A percentile compares a stretch with the other conserved stretches of the same genome.
These are phyloP conservation scores for Penicillium sp. DNA, from an alignment of 2,329 filamentous ascomycete species.

Conservation along the genomic window DNA sequence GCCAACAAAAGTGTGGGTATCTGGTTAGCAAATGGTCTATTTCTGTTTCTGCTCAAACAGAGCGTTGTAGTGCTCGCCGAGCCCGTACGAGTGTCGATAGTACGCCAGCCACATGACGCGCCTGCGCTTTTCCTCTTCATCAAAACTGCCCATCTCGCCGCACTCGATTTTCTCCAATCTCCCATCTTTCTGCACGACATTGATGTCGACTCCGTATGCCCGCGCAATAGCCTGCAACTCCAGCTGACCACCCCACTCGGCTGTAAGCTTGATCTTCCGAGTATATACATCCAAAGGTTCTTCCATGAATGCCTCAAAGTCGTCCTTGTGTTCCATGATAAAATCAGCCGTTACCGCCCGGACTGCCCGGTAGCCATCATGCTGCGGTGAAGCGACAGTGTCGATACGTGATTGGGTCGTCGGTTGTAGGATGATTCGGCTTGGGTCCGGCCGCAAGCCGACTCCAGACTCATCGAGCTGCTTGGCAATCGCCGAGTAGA, in stretches of 20 bases:
- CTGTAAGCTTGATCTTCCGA: conserved; percentile 75
- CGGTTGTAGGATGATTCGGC: conserved; percentile 32
- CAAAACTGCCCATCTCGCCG: conserved; percentile 39
- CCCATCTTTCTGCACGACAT: conserved; percentile 79
- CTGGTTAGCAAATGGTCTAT: conserved; percentile 14
- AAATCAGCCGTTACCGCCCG: conserved; percentile 71
- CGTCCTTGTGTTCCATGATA: conserved; percentile 70
- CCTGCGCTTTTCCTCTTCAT: conserved; percentile 45
- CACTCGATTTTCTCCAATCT: conserved; percentile 72
- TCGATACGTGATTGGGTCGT: conserved; percentile 31
- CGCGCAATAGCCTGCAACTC: conserved; percentile 83
- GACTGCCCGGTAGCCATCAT: conserved; percentile 63
- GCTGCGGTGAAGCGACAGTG: conserved; percentile 37
- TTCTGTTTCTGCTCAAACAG: conserved; percentile 53
- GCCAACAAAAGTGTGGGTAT: not conserved
- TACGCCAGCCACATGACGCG: conserved; percentile 86
- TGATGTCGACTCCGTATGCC: conserved; percentile 75
- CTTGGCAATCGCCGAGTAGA: conserved; percentile 89
- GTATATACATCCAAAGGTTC: conserved; percentile 73
- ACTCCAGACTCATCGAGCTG: conserved; percentile 61
- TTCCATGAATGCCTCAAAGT: conserved; percentile 85
- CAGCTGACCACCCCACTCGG: conserved; percentile 93
- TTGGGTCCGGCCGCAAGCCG: conserved; percentile 38
- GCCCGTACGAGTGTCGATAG: conserved; percentile 87
- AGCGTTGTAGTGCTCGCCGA: conserved; percentile 98